Base-by-base conservation (phyloP, 345 rosid species). In the Citrus mangshanensis region DNA sequence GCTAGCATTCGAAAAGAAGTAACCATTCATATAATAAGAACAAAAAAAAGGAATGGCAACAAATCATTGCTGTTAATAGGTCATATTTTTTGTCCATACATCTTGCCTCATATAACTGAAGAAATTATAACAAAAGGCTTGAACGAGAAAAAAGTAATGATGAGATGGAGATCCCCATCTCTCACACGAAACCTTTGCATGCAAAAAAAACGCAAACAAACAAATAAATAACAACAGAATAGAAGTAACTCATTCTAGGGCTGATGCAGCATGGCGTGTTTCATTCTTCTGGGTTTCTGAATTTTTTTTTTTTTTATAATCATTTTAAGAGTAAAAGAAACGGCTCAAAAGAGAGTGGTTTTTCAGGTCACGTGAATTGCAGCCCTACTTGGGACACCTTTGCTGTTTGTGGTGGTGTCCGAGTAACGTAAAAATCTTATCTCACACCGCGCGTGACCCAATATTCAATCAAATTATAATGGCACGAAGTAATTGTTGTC, bases 151-250 rank as follows among this genome's bases (percentile, higher is more conserved):
- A 78, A 40, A 10, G n/a, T 13, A 42, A 61, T 16, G 14, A 38
- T 56, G 55, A 42, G 4, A 22, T 27, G 32, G 10, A 22, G 14
- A 32, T 49, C 21, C 46, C 30, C 71, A 34, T 46, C 22, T 75
- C 56, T 67, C 38, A 70, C 77, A 79, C 80, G 84, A 81, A 81
- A 79, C 77, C 81, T 9, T 58, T 64, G 73, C 68, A 54, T 75
- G 78, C 49, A 56, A 38, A 42, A 2, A 35, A 22, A 61, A 63
- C 73, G 38, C 78, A 37, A 72, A 34, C 73, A 70, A 65, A 72
- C 73, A 81, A 76, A 37, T 0, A 0, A 40, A 76, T 2, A 65
- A n/a, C 61, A 64, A 76, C 61, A 21, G 70, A 34, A 70, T 24
- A 5, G 3, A 3, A n/a, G 34, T 16, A 19, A 1, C 61, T 28